phyloP scores from a whole-genome alignment of 2,329 filamentous ascomycete species.

The Claviceps digitariae region DNA sequence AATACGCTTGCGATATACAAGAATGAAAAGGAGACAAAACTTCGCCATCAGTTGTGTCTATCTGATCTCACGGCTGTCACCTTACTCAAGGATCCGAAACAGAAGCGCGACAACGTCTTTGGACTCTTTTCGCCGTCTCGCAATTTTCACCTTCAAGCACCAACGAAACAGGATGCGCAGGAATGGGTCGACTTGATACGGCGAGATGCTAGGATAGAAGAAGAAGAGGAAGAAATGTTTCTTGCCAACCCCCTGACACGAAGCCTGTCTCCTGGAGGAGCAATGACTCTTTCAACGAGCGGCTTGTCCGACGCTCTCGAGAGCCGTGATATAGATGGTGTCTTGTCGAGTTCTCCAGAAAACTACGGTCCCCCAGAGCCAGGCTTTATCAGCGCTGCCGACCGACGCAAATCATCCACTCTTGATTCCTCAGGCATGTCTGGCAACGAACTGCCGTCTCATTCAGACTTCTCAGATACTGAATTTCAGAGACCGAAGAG shows the following conservation, averaged over 20 bases:
- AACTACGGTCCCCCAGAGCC: slow-evolving; percentile 25
- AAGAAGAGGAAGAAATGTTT: slow-evolving; percentile 76
- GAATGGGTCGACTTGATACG: slow-evolving; percentile 80
- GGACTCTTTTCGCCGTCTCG: slow-evolving; percentile 81
- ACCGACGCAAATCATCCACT: slow-evolving; percentile 45
- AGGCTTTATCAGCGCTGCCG: slow-evolving; percentile 18
- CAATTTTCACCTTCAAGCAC: slow-evolving; percentile 82
- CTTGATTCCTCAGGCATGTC: slow-evolving; percentile 51
- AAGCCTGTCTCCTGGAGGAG: slow-evolving; percentile 25
- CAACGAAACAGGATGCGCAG: slow-evolving; percentile 58
- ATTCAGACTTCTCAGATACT: slow-evolving; percentile 75
- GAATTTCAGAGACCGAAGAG: slow-evolving; percentile 36
- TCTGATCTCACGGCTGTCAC: slow-evolving; percentile 86
- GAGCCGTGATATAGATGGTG: slow-evolving; percentile 25
- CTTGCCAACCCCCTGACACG: slow-evolving; percentile 50
- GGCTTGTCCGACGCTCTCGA: slow-evolving; percentile 4
- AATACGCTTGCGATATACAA: slow-evolving; percentile 90
- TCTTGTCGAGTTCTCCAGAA: slow-evolving; percentile 49
- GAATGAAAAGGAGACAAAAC: slow-evolving; percentile 75
- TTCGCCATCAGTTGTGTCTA: slow-evolving; percentile 77
- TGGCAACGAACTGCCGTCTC: slow-evolving; percentile 57
- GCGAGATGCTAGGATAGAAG: slow-evolving; percentile 67
- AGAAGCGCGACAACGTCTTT: slow-evolving; percentile 76
- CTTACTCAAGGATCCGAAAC: slow-evolving; percentile 76
- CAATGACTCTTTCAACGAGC: slow-evolving; percentile 1